Evolutionary conservation across 176 grass and related monocot species (phyloP), one percentile per base, ranked within the genome.

Genomic region (Saccharum officinarum): DNA sequence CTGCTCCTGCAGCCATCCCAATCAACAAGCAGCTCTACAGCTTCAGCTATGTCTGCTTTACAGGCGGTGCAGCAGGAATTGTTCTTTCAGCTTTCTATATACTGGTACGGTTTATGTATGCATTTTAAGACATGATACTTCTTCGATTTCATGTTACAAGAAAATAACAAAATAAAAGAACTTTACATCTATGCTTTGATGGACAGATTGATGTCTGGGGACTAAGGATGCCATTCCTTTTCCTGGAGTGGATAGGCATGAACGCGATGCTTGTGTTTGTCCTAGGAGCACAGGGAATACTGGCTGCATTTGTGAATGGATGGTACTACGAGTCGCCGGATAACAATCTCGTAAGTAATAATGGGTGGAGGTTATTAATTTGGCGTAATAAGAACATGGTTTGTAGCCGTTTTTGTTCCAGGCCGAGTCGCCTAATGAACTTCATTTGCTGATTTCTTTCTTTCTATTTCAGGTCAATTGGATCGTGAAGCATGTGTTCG

Each of bases 191-290:
- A 18, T 63, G 4, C 3, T 71, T 18, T 33, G 37, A 61, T 30
- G 33, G 39, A 64, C 67, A 97, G 94, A 91, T 92, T 47, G 91
- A 97, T 77, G 71, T 97, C 42, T 83, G 89, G 89, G 94, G 89
- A 34, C 49, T 92, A 8, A 80, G 87, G 71, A 88, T 40, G 17
- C 87, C 86, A 38, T 97, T 97, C 68, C 75, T 89, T 47, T 82
- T 89, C 83, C 78, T 94, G 23, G 89, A 97, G 78, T 97, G 89
- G 91, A 97, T 97, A 23, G 94, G 92, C 18, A 94, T 86, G 94
- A 94, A 97, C 37, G 94, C 94, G 40, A 94, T 97, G 94, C 94
- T 92, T 34, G 92, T 97, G 65, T 97, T 90, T 86, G 94, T 94
- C 15, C 90, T 97, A 62, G 94, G 79, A 46, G 94, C 91, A 63